phyloP scores from a whole-genome alignment of 495 filamentous ascomycete genomes.

The Glonium stellatum region DNA sequence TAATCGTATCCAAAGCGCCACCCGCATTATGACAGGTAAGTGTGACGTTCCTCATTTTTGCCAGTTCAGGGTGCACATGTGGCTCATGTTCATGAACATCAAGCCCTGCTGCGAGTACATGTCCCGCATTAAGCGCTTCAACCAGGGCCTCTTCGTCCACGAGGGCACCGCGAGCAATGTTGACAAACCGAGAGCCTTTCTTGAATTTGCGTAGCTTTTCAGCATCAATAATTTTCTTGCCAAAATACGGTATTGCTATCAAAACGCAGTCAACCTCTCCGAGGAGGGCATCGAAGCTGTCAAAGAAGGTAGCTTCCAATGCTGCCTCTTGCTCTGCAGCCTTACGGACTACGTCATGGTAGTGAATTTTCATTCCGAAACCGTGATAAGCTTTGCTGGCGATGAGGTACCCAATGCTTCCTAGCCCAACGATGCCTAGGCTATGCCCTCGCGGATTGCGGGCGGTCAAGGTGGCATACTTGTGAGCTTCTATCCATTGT shows the following conservation, averaged over 20 bases:
- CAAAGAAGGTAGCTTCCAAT: constrained; percentile 45
- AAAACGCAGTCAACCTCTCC: constrained; percentile 54
- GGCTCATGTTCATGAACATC: constrained; percentile 61
- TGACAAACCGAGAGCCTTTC: constrained; percentile 54
- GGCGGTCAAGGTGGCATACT: constrained; percentile 41
- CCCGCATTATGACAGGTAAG: constrained; percentile 62
- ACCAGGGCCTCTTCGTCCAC: constrained; percentile 62
- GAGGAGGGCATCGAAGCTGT: constrained; percentile 46
- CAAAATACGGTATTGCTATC: constrained; percentile 49
- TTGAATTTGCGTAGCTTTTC: constrained; percentile 45
- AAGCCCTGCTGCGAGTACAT: constrained; percentile 49
- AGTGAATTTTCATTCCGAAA: constrained; percentile 60
- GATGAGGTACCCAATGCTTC: constrained; percentile 58
- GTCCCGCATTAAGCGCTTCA: constrained; percentile 50
- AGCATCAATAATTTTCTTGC: constrained; percentile 44
- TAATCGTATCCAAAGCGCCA: constrained; percentile 58
- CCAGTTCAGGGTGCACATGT: constrained; percentile 39
- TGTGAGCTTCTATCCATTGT: constrained; percentile 49
- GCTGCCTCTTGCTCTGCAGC: constrained; percentile 36
- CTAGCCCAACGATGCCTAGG: constrained; percentile 58
- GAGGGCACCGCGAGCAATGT: constrained; percentile 58
- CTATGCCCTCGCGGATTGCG: constrained; percentile 48
- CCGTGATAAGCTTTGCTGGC: constrained; percentile 52
- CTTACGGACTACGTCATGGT: constrained; percentile 59
- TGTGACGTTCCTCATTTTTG: constrained; percentile 45